Evolutionary conservation across 2,329 filamentous ascomycete species (phyloP).

Genomic region (Aspergillus glaucus): DNA sequence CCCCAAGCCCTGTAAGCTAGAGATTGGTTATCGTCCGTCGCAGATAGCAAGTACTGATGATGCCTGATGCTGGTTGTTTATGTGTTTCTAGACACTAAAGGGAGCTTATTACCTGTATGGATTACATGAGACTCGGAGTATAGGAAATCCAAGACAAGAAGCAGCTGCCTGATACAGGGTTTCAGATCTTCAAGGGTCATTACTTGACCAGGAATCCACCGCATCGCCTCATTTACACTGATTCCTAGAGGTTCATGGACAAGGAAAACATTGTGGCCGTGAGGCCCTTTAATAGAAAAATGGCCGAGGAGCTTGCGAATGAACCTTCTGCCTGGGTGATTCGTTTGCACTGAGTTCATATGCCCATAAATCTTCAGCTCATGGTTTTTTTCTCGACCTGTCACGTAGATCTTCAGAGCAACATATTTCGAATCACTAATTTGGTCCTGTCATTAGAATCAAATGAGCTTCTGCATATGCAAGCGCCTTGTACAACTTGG

Average conservation of each 20-base stretch:
- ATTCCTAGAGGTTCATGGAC: constrained; percentile 16
- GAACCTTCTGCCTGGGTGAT: constrained; percentile 11
- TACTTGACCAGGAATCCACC: neutral
- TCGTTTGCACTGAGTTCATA: constrained; percentile 7
- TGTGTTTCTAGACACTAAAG: no score
- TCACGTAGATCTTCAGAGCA: constrained; percentile 14
- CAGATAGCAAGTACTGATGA: no score
- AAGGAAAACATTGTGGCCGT: constrained; percentile 15
- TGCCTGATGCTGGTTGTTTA: no score
- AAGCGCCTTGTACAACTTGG: no score
- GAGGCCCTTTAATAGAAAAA: constrained; percentile 12
- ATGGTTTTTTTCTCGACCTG: constrained; percentile 5
- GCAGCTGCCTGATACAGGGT: constrained; percentile 5
- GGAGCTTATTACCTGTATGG: no score
- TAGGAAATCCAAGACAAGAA: constrained; percentile 8
- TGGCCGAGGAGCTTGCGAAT: constrained; percentile 14
- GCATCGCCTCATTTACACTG: constrained; percentile 5
- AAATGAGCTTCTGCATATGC: no score
- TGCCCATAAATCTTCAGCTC: constrained; percentile 13
- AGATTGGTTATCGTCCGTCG: no score
- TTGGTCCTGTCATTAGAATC: neutral
- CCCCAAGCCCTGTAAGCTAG: no score
- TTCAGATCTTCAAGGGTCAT: constrained; percentile 8
- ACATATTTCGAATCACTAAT: constrained; percentile 8
- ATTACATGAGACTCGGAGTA: no score